Evolutionary conservation across 2,329 filamentous ascomycete species (phyloP).

Genomic region (Tolypocladium paradoxum): DNA sequence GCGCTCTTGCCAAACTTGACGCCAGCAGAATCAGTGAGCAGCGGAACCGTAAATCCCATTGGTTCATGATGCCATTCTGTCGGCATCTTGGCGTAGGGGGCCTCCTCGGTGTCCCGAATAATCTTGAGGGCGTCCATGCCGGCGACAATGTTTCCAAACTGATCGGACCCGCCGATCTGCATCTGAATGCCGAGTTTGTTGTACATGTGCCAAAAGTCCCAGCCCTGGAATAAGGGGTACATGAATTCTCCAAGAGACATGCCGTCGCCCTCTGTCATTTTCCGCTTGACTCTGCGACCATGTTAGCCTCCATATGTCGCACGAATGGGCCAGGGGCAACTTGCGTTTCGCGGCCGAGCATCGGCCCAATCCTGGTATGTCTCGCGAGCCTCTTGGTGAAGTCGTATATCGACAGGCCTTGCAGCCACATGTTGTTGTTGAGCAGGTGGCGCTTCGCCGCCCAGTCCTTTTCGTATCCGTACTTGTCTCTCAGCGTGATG

Average conservation of each 20-base stretch:
- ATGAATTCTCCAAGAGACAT: conserved; percentile 92
- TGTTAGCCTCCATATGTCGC: conserved; percentile 8
- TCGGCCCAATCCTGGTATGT: conserved; percentile 67
- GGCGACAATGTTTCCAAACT: conserved; percentile 90
- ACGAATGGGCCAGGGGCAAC: conserved; percentile 21
- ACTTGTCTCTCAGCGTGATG: conserved; percentile 50
- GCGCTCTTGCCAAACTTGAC: conserved; percentile 92
- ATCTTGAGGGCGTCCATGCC: conserved; percentile 79
- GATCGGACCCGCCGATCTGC: conserved; percentile 90
- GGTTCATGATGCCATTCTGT: conserved; percentile 42
- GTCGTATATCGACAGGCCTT: conserved; percentile 59
- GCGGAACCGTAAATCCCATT: conserved; percentile 80
- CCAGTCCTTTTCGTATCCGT: conserved; percentile 53
- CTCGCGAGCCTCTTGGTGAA: conserved; percentile 65
- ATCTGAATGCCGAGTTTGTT: conserved; percentile 56
- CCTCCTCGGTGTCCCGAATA: conserved; percentile 48
- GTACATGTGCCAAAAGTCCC: conserved; percentile 93
- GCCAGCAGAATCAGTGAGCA: conserved; percentile 76
- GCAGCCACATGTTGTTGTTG: conserved; percentile 82
- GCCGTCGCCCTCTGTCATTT: conserved; percentile 75
- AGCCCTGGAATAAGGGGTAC: conserved; percentile 88
- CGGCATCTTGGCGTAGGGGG: conserved; percentile 29
- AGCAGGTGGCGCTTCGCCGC: conserved; percentile 56
- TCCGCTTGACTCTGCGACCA: conserved; percentile 54
- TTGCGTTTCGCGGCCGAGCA: conserved; percentile 82